Conservation (phyloP, 768 basidiomycete genomes). For the Jaapia argillacea region DNA sequence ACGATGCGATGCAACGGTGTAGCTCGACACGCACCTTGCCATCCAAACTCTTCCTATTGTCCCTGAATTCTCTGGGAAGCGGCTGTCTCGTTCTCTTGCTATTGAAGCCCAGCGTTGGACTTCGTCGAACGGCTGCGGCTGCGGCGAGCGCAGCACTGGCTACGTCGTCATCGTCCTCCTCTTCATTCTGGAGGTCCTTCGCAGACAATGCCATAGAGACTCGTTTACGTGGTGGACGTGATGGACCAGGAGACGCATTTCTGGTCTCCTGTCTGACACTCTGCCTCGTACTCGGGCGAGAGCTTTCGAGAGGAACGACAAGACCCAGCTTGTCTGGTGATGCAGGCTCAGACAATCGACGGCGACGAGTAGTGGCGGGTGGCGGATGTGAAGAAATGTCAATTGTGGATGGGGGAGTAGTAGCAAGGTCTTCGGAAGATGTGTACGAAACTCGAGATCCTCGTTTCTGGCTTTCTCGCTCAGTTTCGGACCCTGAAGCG, state of each 20-base stretch:
- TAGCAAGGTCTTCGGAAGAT: constrained; percentile 28
- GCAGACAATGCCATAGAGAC: constrained; percentile 25
- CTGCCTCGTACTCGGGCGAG: constrained; percentile 6
- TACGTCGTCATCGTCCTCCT: constrained; percentile 27
- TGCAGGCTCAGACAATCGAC: constrained; percentile 38
- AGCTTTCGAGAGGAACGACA: constrained; percentile 8
- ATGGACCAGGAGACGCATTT: constrained; percentile 27
- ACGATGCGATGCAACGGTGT: neutral
- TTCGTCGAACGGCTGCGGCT: constrained; percentile 45
- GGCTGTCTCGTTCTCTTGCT: constrained; percentile 33
- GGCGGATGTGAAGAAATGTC: constrained; percentile 8
- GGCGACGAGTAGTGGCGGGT: constrained; percentile 22
- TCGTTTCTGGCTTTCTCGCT: constrained; percentile 52
- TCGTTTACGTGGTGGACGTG: constrained; percentile 32
- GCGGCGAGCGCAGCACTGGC: constrained; percentile 51
- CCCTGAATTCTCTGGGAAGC: constrained; percentile 39
- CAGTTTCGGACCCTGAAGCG: constrained; percentile 75
- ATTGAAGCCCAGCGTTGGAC: constrained; percentile 25
- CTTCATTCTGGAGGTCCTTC: constrained; percentile 14
- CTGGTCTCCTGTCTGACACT: constrained; percentile 13
- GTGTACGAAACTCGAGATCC: constrained; percentile 14
- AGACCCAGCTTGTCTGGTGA: constrained; percentile 25
- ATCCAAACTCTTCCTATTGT: constrained; percentile 26
- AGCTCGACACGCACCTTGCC: constrained; percentile 25
- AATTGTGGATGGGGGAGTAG: constrained; percentile 25